These are phyloP conservation scores for Rubia balearica DNA, from an alignment of 305 asterid species.

Conservation along the genomic window DNA sequence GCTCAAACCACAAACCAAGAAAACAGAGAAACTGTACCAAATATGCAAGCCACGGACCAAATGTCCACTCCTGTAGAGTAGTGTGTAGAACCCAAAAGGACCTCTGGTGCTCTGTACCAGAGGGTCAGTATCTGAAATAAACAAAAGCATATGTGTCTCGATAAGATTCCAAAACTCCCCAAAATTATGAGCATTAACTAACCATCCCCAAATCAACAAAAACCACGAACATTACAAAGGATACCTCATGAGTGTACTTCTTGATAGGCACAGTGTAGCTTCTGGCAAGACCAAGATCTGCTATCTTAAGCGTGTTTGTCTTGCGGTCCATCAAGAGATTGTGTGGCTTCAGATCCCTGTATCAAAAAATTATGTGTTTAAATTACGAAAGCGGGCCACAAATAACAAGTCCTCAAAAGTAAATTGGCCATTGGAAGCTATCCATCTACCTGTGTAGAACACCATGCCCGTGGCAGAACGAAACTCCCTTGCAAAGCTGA, in stretches of 20 bases:
- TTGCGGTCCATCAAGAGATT: constrained; percentile 89
- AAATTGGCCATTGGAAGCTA: not conserved
- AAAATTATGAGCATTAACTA: not conserved
- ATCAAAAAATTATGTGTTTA: not conserved
- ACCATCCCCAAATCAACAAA: not conserved
- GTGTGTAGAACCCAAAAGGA: constrained; percentile 89
- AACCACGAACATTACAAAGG: not conserved
- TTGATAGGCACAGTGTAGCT: constrained; percentile 86
- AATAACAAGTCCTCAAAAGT: not conserved
- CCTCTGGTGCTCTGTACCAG: constrained; percentile 99
- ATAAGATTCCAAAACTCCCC: not conserved
- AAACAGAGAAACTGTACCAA: constrained; percentile 43
- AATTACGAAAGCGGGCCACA: not conserved
- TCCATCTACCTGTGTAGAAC: constrained; percentile 65
- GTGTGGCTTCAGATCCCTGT: constrained; percentile 96
- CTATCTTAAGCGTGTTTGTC: constrained; percentile 82
- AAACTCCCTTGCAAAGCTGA: constrained; percentile 94
- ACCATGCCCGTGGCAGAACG: constrained; percentile 97
- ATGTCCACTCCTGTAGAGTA: constrained; percentile 96
- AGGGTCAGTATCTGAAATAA: constrained; percentile 76
- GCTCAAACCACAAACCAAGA: not conserved
- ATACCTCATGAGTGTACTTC: constrained; percentile 93
- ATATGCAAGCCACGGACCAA: constrained; percentile 97
- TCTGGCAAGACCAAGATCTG: constrained; percentile 94
- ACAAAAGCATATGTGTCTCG: not conserved